Conservation (phyloP, 495 filamentous ascomycete genomes). For the Trichoderma reesei region DNA sequence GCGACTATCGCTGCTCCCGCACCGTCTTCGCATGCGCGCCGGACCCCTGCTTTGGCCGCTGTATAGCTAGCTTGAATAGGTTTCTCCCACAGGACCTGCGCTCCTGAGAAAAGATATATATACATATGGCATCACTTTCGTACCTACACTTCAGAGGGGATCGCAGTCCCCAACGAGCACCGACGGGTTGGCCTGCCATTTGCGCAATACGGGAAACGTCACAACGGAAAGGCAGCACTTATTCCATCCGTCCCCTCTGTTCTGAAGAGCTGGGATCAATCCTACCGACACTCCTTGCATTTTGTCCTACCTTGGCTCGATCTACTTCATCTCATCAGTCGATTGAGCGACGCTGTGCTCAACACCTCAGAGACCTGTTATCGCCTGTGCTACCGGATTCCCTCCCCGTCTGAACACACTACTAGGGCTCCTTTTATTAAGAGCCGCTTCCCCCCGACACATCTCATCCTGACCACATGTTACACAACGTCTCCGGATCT, state of each 20-base stretch:
- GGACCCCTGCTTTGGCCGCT: not conserved
- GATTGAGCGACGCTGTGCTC: not conserved
- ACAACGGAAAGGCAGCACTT: not conserved
- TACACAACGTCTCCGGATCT: not conserved
- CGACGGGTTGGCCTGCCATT: not conserved
- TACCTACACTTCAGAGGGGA: not conserved
- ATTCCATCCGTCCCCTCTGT: not conserved
- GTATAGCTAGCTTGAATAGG: not conserved
- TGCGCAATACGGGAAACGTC: not conserved
- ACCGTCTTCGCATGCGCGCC: not conserved
- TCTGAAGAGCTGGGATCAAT: not conserved
- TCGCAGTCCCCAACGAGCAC: not conserved
- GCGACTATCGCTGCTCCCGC: not conserved
- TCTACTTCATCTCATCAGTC: not conserved
- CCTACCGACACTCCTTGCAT: not conserved
- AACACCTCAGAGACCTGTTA: not conserved
- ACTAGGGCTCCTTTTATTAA: not conserved
- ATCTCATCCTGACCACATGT: not conserved
- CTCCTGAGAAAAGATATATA: not conserved
- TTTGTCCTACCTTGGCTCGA: not conserved
- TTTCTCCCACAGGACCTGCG: no score
- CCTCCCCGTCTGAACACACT: not conserved
- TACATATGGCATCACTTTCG: not conserved
- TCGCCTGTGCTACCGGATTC: not conserved
- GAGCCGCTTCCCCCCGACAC: not conserved